Base-by-base conservation (phyloP, 495 filamentous ascomycete species). In the Tuber melanosporum region DNA sequence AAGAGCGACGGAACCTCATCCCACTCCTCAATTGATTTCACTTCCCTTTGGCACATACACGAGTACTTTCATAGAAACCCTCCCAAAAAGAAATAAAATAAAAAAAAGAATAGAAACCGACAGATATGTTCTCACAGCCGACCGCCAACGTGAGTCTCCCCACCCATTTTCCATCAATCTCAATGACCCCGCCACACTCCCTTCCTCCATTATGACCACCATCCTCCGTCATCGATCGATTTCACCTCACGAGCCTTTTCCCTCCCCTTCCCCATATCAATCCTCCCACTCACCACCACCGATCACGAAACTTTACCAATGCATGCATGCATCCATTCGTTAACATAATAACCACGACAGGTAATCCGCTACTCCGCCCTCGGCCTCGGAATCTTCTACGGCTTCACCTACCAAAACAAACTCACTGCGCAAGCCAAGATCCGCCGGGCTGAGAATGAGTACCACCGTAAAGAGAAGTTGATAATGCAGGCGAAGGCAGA, bases 341-440 rank as follows among this genome's bases (percentile, higher is more conserved):
- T 75, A 26, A 44, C 19, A 19, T 77, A 76, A 72, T 46, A 41
- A 41, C 39, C 46, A 15, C 42, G 75, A 75, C 85, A 99, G 96
- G 94, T 99, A 85, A 89, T 98, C 85, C 94, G 95, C 83, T 99
- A 94, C 87, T 91, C 92, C 79, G 94, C 94, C 83, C 91, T 98
- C 78, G 91, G 89, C 81, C 85, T 91, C 82, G 95, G 95, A 85
- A 86, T 97, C 83, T 88, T 96, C 84, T 98, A 98, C 87, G 95
- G 95, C 84, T 86, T 97, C 85, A 92, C 90, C 84, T 94, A 97
- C 88, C 96, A 99, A 86, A 88, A 89, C 73, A 87, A 88, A 66
- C 88, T 98, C 83, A 90, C 86, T 77, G 83, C 92, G 44, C 80
- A 87, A 79, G 88, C 92, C 78, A 92, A 91, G 85, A 84, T 88